Conservation (phyloP, 768 basidiomycete species). For the Amanita pallidorosea region DNA sequence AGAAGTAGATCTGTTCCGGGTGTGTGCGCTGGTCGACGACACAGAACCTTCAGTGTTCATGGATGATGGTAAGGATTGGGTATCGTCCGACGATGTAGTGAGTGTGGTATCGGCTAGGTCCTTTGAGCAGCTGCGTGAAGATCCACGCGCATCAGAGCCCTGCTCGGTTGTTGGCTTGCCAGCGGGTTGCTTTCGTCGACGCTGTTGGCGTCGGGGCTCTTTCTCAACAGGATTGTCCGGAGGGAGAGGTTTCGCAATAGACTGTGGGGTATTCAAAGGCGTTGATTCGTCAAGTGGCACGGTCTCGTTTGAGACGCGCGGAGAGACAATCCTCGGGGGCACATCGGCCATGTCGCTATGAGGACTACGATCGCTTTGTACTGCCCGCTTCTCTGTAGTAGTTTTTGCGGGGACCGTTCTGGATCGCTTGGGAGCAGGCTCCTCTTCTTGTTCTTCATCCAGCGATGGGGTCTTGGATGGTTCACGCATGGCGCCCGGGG, state of each 20-base stretch:
- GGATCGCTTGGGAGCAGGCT: constrained; percentile 18
- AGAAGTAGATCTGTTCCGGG: constrained; percentile 27
- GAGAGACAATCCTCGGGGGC: background rate
- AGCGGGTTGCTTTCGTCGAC: background rate
- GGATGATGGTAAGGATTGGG: background rate
- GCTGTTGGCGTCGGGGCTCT: constrained; percentile 3
- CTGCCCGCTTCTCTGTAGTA: background rate
- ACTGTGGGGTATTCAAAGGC: background rate
- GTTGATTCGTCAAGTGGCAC: constrained; percentile 4
- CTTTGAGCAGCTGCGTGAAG: constrained; percentile 8
- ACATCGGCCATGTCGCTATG: background rate
- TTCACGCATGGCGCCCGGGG: constrained; percentile 17
- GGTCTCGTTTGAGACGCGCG: background rate
- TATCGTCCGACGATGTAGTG: constrained; percentile 5
- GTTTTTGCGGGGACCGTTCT: constrained; percentile 9
- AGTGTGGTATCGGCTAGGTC: constrained; percentile 2
- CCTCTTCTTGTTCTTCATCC: constrained; percentile 18
- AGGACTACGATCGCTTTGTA: background rate
- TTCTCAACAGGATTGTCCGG: constrained; percentile 6
- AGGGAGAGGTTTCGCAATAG: background rate
- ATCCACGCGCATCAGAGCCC: background rate
- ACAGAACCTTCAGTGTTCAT: background rate
- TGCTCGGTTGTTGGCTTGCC: background rate
- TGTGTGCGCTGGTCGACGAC: constrained; percentile 12
- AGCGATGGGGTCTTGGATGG: constrained; percentile 13